A percentile compares a stretch with the other conserved stretches of the same genome.
These are phyloP conservation scores for Trichoderma virens DNA, from an alignment of 495 filamentous ascomycete species.

Conservation along the genomic window DNA sequence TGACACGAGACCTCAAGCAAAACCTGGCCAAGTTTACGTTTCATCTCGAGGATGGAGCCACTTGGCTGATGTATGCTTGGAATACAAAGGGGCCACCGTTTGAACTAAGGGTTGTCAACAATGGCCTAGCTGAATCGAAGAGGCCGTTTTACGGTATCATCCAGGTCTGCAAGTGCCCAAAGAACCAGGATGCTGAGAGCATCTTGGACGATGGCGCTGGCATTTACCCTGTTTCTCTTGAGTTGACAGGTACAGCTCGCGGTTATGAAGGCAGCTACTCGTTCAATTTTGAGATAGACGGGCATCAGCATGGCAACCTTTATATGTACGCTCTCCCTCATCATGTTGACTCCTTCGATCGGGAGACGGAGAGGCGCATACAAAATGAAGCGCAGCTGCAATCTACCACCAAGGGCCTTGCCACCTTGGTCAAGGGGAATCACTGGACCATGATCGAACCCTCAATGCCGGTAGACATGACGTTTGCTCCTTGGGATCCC, in stretches of 20 bases:
- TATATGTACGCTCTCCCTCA: conserved; percentile 90
- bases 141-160: conserved; percentile 57
- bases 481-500: conserved; percentile 66
- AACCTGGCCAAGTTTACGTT: conserved; percentile 75
- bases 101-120: conserved; percentile 39
- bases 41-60: conserved; percentile 59
- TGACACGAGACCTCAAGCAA: conserved; percentile 43
- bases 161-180: conserved; percentile 69
- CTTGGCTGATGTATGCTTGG: conserved; percentile 76
- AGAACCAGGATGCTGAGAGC: conserved; percentile 44
- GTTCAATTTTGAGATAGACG: conserved; percentile 61
- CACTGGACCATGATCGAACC: conserved; percentile 71
- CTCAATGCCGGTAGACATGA: conserved; percentile 64
- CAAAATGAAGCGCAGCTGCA: conserved; percentile 50
- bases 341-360: conserved; percentile 68
- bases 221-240: conserved; percentile 56
- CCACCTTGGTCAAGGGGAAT: conserved; percentile 65
- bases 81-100: conserved; percentile 39
- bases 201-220: conserved; percentile 70
- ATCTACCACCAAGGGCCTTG: conserved; percentile 81
- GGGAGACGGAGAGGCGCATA: conserved; percentile 32
- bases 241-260: conserved; percentile 53
- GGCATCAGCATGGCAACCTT: conserved; percentile 46
- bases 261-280: conserved; percentile 60
- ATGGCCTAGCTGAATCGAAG: conserved; percentile 32